Base-by-base conservation (phyloP, 805 yeast species). In the Ogataea angusta region DNA sequence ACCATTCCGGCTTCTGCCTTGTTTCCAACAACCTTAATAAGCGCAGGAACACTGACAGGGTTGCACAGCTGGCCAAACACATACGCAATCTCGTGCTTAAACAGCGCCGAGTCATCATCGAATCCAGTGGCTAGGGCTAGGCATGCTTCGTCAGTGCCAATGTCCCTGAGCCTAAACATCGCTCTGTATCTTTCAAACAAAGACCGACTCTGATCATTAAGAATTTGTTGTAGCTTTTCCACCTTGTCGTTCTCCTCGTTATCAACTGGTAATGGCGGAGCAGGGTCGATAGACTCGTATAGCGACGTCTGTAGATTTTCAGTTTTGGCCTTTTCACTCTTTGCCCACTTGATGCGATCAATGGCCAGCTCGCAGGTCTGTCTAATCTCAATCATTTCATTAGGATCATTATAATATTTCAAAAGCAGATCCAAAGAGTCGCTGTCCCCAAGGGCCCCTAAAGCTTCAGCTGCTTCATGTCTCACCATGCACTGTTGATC, bases 391-490 rank as follows among this genome's bases (percentile, higher is more conserved):
- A 86, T 71, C 39, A 80, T 65, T 40, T 63, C 68, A 2, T 45
- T 38, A 13, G 95, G 93, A 59, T 95, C 98, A 36, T 82, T 75
- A 53, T 66, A 72, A 63, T 82, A 88, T 39, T 80, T 68, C 47
- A 76, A 66, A 52, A 93, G 75, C 34, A 89, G 60, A 1, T 70
- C 76, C 41, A 93, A 63, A 10, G 95, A 84, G 5, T 76, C 82
- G 29, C 66, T 63, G 63, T 89, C 95, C 34, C 95, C 95, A 38
- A 93, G 71, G 31, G 99, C 99, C 47, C 99, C 99, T 40, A 93
- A 72, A 30, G 98, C 99, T 67, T 93, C 99, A 6, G 99, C 99
- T 13, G 99, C 99, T 66, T 93, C 99, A 64, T 93, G 99, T 64
- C 99, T 84, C 26, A 93, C 99, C 98, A 93, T 93, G 46, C 85